These are phyloP conservation scores for Cardamine occulta DNA, from an alignment of 345 rosid species.

Conservation along the genomic window DNA sequence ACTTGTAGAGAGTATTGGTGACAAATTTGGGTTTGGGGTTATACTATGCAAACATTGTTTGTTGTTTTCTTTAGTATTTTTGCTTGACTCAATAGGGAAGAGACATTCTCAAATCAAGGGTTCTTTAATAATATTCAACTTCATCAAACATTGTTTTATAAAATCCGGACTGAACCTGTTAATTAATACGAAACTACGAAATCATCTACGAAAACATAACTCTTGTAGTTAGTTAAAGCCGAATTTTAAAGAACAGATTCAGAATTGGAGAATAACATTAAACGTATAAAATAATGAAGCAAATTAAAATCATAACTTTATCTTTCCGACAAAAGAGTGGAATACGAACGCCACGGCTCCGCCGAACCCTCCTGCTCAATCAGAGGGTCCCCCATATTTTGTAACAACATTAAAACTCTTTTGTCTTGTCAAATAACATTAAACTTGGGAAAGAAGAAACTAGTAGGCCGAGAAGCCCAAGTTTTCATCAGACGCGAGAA, in stretches of 20 bases:
- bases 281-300: background rate
- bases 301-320: background rate
- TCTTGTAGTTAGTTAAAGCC: background rate
- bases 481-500: background rate
- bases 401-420: background rate
- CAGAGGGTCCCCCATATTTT: background rate
- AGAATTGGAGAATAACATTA: background rate
- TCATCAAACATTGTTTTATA: background rate
- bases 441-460: background rate
- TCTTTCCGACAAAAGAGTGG: conserved; percentile 10
- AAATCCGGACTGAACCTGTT: background rate
- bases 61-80: background rate
- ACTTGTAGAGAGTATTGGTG: conserved; percentile 83
- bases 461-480: conserved; percentile 7
- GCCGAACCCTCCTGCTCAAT: conserved; percentile 10
- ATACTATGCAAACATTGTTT: background rate
- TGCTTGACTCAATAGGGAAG: background rate
- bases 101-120: background rate
- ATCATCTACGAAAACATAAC: background rate
- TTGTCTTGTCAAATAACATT: background rate
- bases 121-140: background rate
- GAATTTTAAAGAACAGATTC: background rate
- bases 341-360: conserved; percentile 11
- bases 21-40: conserved; percentile 34
- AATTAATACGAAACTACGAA: too few relatives aligned